Base-by-base conservation (phyloP, 257 asterid species). In the Jacaranda copaia region DNA sequence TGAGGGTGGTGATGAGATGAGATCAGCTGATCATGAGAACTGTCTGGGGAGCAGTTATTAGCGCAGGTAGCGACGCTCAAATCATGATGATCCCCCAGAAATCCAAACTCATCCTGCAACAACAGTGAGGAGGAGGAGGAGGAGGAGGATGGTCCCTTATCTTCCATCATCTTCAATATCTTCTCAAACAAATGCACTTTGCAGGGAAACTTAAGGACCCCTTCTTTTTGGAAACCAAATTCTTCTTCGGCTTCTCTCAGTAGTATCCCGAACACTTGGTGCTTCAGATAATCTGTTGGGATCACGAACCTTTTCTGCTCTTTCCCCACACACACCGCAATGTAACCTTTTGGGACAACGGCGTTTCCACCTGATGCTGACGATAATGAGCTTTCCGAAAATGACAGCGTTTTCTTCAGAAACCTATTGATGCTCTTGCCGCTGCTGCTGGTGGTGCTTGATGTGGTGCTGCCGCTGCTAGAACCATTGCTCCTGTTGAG, bases 181-280 rank as follows among this genome's bases (percentile, higher is more conserved):
- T 85, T 85, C 76, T 93, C 83, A 25, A 93, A 93, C 52, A 85
- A 45, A 1, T 87, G 76, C 8, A 93, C 89, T 58, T 91, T 83
- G 43, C 98, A 93, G 6, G 98, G 98, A 32, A 93, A 80, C 81
- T 79, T 85, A 3, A 93, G 91, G 48, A 91, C 85, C 18, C 98
- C 98, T 77, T 93, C 88, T 56, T 88, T 92, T 48, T 93, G 98
- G 81, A 93, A 93, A 1, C 98, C 98, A 40, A 91, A 93, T 58
- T 91, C 98, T 40, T 93, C 98, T 77, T 93, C 98, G 0, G 98
- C 98, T 77, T 93, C 91, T 48, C 94, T 81, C 11, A 93, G 85
- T 43, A 93, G 83, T 51, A 83, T 42, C 25, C 86, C 88, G 63
- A 93, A 93, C 19, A 86, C 84, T 20, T 83, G 92, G 81, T 89